Evolutionary conservation across 2,329 filamentous ascomycete species (phyloP).

Genomic region (Tolypocladium inflatum): DNA sequence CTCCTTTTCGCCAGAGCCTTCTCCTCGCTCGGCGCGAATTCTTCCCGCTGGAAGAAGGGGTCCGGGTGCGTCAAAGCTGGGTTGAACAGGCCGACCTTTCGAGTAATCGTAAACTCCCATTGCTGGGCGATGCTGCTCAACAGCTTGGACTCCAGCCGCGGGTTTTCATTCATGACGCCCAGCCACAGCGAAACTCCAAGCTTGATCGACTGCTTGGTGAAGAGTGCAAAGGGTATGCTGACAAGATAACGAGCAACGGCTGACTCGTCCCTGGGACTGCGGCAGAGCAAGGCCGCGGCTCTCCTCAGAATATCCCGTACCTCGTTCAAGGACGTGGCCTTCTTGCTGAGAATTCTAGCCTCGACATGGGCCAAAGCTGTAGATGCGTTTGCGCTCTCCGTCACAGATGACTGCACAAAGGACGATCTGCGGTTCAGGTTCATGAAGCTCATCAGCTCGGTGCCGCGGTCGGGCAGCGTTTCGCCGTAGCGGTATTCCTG

Average conservation of each 20-base stretch:
- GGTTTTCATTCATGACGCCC: constrained; percentile 93
- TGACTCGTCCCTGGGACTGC: constrained; percentile 63
- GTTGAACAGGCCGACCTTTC: constrained; percentile 74
- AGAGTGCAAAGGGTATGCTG: constrained; percentile 83
- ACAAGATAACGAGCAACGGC: constrained; percentile 81
- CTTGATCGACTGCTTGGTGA: constrained; percentile 92
- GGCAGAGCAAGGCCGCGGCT: constrained; percentile 79
- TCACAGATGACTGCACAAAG: constrained; percentile 40
- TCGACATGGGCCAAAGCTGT: constrained; percentile 66
- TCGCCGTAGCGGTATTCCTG: constrained; percentile 92
- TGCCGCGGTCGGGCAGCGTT: constrained; percentile 57
- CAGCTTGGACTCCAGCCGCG: constrained; percentile 75
- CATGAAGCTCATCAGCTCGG: constrained; percentile 55
- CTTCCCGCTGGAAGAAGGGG: constrained; percentile 83
- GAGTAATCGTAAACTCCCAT: constrained; percentile 79
- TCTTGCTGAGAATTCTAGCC: constrained; percentile 57
- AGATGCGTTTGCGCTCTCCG: constrained; percentile 47
- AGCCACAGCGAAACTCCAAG: constrained; percentile 94
- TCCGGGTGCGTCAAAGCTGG: constrained; percentile 63
- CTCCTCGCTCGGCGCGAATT: constrained; percentile 87
- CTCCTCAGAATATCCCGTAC: constrained; percentile 74
- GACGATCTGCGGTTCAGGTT: constrained; percentile 42
- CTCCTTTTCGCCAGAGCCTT: constrained; percentile 64
- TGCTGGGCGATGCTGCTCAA: constrained; percentile 80
- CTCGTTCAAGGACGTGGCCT: constrained; percentile 61